Percentiles rank a stretch among this genome's conserved stretches.
Conservation (phyloP, 495 filamentous ascomycete species). For the Sporormia fimetaria region DNA sequence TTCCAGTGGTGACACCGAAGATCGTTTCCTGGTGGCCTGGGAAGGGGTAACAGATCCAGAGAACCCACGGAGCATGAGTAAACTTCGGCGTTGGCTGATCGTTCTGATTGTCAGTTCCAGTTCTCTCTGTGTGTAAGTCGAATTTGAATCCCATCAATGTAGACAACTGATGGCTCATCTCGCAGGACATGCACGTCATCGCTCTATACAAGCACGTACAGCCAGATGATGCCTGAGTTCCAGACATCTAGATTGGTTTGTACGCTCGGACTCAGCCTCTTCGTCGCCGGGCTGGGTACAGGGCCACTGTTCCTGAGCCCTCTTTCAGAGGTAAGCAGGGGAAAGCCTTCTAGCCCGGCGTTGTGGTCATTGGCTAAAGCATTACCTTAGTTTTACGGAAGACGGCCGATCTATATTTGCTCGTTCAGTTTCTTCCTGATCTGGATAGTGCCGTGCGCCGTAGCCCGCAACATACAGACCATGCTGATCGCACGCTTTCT, state of each 20-base stretch:
- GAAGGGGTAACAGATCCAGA: slow-evolving; percentile 59
- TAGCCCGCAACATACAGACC: slow-evolving; percentile 72
- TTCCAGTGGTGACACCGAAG: slow-evolving; percentile 8
- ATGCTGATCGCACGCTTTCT: slow-evolving; percentile 78
- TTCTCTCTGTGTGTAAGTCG: slow-evolving; percentile 72
- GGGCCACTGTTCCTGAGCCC: slow-evolving; percentile 63
- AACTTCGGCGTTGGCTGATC: slow-evolving; percentile 65
- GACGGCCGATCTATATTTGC: slow-evolving; percentile 68
- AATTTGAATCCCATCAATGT: background rate
- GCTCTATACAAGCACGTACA: slow-evolving; percentile 78
- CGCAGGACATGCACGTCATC: slow-evolving; percentile 74
- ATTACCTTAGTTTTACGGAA: slow-evolving; percentile 63
- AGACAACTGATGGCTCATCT: slow-evolving; percentile 4
- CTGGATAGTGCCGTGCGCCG: slow-evolving; percentile 79
- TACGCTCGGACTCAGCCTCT: slow-evolving; percentile 26
- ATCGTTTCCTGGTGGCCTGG: slow-evolving; percentile 54
- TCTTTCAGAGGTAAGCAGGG: slow-evolving; percentile 43
- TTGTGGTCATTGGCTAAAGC: slow-evolving; percentile 1
- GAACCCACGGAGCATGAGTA: slow-evolving; percentile 60
- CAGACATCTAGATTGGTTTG: slow-evolving; percentile 49
- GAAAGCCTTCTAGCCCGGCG: background rate
- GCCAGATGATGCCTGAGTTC: slow-evolving; percentile 71
- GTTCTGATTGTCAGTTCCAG: slow-evolving; percentile 57
- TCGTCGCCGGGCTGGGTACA: slow-evolving; percentile 40
- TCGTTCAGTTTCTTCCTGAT: slow-evolving; percentile 72